Conservation (phyloP, 352 stramenopile genomes). For the Phytophthora pseudosyringae region DNA sequence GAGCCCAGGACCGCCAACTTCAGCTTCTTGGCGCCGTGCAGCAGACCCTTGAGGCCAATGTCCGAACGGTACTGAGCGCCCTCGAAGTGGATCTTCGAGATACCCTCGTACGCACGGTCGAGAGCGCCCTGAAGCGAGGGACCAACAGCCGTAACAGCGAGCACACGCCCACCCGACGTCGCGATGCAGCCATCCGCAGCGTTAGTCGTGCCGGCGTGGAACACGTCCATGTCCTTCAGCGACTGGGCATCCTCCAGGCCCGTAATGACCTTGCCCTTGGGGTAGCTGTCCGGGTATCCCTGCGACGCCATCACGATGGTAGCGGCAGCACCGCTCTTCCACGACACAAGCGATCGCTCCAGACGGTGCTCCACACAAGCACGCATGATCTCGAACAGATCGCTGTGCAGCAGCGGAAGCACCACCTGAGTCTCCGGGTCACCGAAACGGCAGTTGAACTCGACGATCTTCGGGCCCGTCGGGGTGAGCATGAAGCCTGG, state of each 20-base stretch:
- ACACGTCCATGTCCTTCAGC: slow-evolving; percentile 94
- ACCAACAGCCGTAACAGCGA: slow-evolving; percentile 96
- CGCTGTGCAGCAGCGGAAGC: slow-evolving; percentile 96
- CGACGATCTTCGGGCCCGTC: slow-evolving; percentile 94
- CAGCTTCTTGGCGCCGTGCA: slow-evolving; percentile 87
- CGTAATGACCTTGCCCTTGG: slow-evolving; percentile 97
- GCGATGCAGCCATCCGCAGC: slow-evolving; percentile 68
- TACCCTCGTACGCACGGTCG: slow-evolving; percentile 90
- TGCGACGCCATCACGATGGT: slow-evolving; percentile 97
- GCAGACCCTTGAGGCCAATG: slow-evolving; percentile 95
- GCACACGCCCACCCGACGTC: slow-evolving; percentile 96
- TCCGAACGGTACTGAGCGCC: slow-evolving; percentile 96
- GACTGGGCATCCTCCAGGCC: slow-evolving; percentile 90
- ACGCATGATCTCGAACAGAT: slow-evolving; percentile 98
- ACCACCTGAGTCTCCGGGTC: slow-evolving; percentile 99
- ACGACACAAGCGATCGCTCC: slow-evolving; percentile 87
- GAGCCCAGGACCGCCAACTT: slow-evolving; percentile 96
- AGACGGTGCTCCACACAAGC: slow-evolving; percentile 96
- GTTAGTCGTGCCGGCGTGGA: slow-evolving; percentile 97
- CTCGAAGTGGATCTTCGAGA: slow-evolving; percentile 90
- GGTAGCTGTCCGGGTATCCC: slow-evolving; percentile 98
- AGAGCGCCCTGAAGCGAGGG: slow-evolving; percentile 93
- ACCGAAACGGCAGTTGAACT: slow-evolving; percentile 99
- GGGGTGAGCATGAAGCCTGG: slow-evolving; percentile 98
- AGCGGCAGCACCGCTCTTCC: slow-evolving; percentile 91